Base-by-base conservation (phyloP, 75 land plant genomes). In the Selaginella moellendorffii region DNA sequence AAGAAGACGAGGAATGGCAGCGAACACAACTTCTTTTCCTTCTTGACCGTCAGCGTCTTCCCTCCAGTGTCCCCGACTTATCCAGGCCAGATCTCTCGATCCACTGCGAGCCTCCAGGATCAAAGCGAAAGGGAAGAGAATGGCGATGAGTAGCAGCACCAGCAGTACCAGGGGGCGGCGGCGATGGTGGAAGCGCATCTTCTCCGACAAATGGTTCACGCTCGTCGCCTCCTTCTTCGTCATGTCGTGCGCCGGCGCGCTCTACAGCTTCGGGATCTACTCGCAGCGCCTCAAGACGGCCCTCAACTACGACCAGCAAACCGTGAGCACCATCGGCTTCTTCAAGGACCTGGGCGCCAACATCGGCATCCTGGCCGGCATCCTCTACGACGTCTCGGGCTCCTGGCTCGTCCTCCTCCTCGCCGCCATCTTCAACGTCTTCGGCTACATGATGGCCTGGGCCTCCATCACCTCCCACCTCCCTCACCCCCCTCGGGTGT, bases 191-290 rank as follows among this genome's bases (percentile, higher is more conserved):
- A n/a, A n/a, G n/a, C n/a, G n/a, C n/a, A n/a, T n/a, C n/a, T n/a
- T n/a, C n/a, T n/a, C n/a, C 46, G 14, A 36, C 59, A 56, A 21
- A 56, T 19, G 25, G 59, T 8, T 56, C 17, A 56, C 24, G 21
- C 59, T 56, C 9, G 59, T 56, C 5, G 59, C 59, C 8, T 56
- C 59, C 21, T 56, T 56, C 24, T 56, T 56, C 59, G n/a, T 56
- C 2, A 56, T 56, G 59, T 56, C 59, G 24, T 56, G 59, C n/a
- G 59, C 59, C 8, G 59, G 59, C 8, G 59, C 59, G 8, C 59
- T 56, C n/a, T 56, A 56, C 59, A 56, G 59, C 59, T 56, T 21
- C 24, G 24, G n/a, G 25, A 56, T 56, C 2, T 56, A 56, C 24
- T 56, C 59, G 8, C 21, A 25, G 25, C 5, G n/a, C 8, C 2